Percentiles rank a stretch among this genome's conserved stretches.
Evolutionary conservation across 345 rosid species (phyloP).

Genomic region (Eucalyptus fibrosa): DNA sequence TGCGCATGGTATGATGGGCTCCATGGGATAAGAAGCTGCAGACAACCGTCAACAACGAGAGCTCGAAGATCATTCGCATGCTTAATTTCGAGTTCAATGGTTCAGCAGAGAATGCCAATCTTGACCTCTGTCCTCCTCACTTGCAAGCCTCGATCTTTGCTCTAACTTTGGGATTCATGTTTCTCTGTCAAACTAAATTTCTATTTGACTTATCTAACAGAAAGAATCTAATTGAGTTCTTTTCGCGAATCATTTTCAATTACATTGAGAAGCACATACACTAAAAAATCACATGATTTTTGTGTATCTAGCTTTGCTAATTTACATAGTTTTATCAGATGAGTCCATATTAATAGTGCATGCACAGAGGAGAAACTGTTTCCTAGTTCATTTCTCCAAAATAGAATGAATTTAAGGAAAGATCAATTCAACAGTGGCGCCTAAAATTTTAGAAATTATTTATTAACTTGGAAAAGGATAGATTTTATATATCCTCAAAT

Average conservation of each 20-base stretch:
- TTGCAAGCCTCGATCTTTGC: conserved; percentile 7
- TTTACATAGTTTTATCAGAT: too few species aligned
- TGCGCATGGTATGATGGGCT: too few species aligned
- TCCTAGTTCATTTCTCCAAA: background rate
- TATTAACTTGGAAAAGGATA: background rate
- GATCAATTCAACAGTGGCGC: background rate
- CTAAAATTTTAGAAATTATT: background rate
- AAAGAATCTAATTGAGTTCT: too few species aligned
- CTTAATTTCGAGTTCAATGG: too few species aligned
- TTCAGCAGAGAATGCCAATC: background rate
- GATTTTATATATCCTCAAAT: accelerated
- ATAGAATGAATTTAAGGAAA: too few species aligned
- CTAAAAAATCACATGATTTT: too few species aligned
- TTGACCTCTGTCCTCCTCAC: conserved; percentile 23
- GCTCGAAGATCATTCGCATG: too few species aligned
- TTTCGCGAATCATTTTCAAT: background rate
- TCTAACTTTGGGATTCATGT: background rate
- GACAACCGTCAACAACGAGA: too few species aligned
- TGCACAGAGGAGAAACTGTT: background rate
- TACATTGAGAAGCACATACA: too few species aligned
- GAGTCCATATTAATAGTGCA: background rate
- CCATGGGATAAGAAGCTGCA: accelerated
- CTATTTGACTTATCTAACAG: too few species aligned
- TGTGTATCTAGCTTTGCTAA: background rate
- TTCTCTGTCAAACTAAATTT: background rate